Conservation (phyloP, 345 rosid species). For the Noccaea bulbosa region DNA sequence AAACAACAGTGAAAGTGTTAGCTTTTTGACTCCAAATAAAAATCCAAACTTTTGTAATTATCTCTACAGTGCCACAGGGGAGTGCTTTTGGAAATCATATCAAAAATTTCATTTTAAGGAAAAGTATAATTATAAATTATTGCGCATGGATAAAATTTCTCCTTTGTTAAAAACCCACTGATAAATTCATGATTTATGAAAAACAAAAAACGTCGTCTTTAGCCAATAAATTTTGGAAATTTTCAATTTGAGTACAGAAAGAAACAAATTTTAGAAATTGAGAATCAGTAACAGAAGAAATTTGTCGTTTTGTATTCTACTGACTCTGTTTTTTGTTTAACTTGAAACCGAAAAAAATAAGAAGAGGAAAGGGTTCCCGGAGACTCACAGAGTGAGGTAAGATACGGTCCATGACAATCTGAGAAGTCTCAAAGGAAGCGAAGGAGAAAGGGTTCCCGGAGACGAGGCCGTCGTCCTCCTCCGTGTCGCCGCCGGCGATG, state of each 20-base stretch:
- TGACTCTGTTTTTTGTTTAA: conserved; percentile 18
- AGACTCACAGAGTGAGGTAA: conserved; percentile 92
- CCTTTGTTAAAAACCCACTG: neutral
- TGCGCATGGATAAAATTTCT: conserved; percentile 34
- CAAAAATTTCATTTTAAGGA: conserved; percentile 12
- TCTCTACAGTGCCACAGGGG: conserved; percentile 5
- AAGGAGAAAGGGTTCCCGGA: conserved; percentile 89
- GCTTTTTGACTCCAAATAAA: conserved; percentile 33
- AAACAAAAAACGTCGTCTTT: too few relatives aligned
- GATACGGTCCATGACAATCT: conserved; percentile 87
- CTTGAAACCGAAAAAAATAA: neutral
- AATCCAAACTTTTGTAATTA: conserved; percentile 35
- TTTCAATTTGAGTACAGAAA: neutral
- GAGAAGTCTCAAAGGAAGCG: conserved; percentile 84
- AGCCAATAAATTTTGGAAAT: conserved; percentile 13
- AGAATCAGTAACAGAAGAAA: conserved; percentile 18
- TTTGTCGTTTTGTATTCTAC: conserved; percentile 26
- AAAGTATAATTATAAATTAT: conserved; percentile 31
- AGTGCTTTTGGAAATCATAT: conserved; percentile 24
- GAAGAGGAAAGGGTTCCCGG: neutral
- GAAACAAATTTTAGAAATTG: conserved; percentile 8
- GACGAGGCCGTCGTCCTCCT: conserved; percentile 49
- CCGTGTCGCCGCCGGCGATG: conserved; percentile 50
- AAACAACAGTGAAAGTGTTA: conserved; percentile 21
- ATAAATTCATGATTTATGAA: neutral